Evolutionary conservation across 2,329 filamentous ascomycete genomes (phyloP).

Genomic region (Penicillium sp.): DNA sequence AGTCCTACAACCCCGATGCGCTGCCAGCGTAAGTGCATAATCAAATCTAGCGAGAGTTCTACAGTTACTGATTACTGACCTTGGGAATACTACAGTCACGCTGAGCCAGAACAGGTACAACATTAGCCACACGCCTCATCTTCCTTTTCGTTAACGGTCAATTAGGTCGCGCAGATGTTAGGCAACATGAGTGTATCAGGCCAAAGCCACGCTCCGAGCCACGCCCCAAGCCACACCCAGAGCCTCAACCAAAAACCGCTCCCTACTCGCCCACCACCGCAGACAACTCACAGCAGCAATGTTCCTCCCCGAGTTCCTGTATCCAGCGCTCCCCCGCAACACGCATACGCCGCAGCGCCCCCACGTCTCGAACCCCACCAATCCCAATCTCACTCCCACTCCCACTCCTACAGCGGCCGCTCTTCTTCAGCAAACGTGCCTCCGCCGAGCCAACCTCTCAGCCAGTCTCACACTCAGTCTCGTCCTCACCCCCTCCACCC

Average conservation of each 20-base stretch:
- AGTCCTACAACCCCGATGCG: constrained; percentile 88
- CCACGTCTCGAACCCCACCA: constrained; percentile 18
- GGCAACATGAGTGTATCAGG: constrained; percentile 34
- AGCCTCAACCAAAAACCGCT: constrained; percentile 26
- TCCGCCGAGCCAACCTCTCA: constrained; percentile 18
- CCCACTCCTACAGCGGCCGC: constrained; percentile 21
- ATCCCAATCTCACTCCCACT: constrained; percentile 8
- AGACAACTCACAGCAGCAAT: constrained; percentile 20
- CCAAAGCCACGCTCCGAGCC: constrained; percentile 14
- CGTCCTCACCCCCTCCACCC: constrained; percentile 41
- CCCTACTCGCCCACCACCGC: constrained; percentile 26
- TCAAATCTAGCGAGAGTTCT: neutral
- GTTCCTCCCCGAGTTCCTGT: constrained; percentile 29
- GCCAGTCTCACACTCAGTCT: constrained; percentile 46
- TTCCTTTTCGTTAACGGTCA: neutral
- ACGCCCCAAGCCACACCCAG: constrained; percentile 20
- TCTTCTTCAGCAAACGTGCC: constrained; percentile 16
- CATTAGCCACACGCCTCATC: neutral
- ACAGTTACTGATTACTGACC: constrained; percentile 22
- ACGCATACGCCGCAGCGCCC: constrained; percentile 18
- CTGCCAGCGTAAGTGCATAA: constrained; percentile 71
- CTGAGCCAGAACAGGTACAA: constrained; percentile 68
- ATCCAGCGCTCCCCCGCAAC: constrained; percentile 22
- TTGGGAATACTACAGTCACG: constrained; percentile 54
- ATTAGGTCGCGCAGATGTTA: constrained; percentile 48